Evolutionary conservation across 78 protist genomes (phyloP), one percentile per base, ranked within the genome.

Genomic region (Dictyostelium discoideum): DNA sequence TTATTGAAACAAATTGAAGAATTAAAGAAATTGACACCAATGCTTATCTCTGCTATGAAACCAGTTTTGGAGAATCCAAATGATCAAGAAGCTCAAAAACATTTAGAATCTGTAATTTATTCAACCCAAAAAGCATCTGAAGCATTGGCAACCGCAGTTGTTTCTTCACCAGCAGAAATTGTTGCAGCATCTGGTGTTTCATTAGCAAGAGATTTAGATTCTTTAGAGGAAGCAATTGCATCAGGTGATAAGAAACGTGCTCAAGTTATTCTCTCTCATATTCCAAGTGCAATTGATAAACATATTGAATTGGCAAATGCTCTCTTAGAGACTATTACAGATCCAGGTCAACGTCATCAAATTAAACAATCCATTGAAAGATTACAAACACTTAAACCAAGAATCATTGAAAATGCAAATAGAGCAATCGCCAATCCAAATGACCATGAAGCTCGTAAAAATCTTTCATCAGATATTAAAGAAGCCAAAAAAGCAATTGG

Each of bases 141-240:
- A 29, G 50, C 84, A 10, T 73, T 90, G 29, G 84, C 88, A 16
- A 32, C 84, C 1, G 95, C 95, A 11, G 95, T 90, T 8, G 57
- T 73, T 50, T 90, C 95, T 5, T 54, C 72, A 39, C 95, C 95
- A 44, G 29, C 39, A 5, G 95, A 90, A 18, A 90, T 90, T 37
- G 95, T 90, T 22, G 95, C 95, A 5, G 88, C 95, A 22, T 54
- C 67, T 46, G 95, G 95, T 82, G 95, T 80, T 37, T 39, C 76
- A 37, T 83, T 90, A 39, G 48, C 84, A 50, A 85, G 88, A 48
- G 95, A 90, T 32, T 11, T 90, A 0, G 95, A 90, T 39, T n/a
- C 83, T 18, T 81, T 90, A 1, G 86, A 90, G 18, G 95, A 80
- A 20, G 95, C 95, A 1, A 69, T 90, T 24, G 79, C 57, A 3